Evolutionary conservation across 2,329 filamentous ascomycete genomes (phyloP), one percentile per base, ranked within the genome.

Genomic region (Elsinoe ampelina): DNA sequence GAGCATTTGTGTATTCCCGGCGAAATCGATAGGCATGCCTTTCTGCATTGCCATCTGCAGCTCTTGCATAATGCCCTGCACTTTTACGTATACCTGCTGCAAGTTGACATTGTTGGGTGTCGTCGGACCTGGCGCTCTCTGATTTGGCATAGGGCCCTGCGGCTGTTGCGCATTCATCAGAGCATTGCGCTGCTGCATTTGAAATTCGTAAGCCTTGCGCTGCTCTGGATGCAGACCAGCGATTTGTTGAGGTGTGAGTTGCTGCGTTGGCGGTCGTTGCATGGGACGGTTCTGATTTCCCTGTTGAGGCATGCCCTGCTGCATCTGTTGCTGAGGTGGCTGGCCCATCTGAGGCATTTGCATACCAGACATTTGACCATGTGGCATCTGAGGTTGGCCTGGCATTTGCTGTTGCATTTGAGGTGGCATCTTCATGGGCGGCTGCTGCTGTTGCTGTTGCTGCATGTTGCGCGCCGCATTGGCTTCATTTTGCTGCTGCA

Each of bases 401-500:
- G n/a, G 20, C 34, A 54, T 39, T 4, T 12, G 26, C 61, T n/a
- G 65, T 58, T 55, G 67, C 65, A 61, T 70, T 70, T 36, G 63
- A 54, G 51, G 65, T 41, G 45, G 68, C 57, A 62, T 61, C 15
- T 55, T 58, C n/a, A 39, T 35, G 20, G 58, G 58, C 32, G 63
- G 62, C 22, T 59, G 54, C 39, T 65, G 52, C 57, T 64, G 63
- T 52, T 63, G 63, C 47, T 60, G 59, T 5, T 42, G 55, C 39
- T 57, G 61, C 39, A 55, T 59, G 10, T 61, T 56, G 58, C 52
- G 52, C 19, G 41, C 54, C 4, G n/a, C 54, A 15, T 48, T 42
- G 1, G 54, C 54, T 13, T 45, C 54, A 15, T 71, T 66, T 58
- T 67, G 71, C 58, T 72, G 69, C 22, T 70, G 66, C 43, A 70